These are phyloP conservation scores for Penicillium occitanis DNA, from an alignment of 2,329 filamentous ascomycete genomes.

Conservation along the genomic window DNA sequence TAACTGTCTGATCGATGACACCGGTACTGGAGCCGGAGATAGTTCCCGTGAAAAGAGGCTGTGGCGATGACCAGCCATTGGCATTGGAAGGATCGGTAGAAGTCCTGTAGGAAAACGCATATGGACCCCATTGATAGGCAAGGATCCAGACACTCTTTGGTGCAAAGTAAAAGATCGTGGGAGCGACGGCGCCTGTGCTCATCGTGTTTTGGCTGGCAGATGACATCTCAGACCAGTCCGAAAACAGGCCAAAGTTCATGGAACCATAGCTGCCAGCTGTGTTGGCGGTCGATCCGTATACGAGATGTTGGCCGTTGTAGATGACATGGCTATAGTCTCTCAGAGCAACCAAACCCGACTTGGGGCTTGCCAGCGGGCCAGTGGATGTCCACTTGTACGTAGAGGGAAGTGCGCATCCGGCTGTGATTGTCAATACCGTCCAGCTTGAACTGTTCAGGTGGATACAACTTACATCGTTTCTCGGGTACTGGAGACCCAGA, in stretches of 20 bases:
- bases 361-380: slow-evolving; percentile 52
- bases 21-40: slow-evolving; percentile 37
- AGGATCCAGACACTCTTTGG: slow-evolving; percentile 64
- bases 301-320: slow-evolving; percentile 60
- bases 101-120: slow-evolving; percentile 61
- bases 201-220: slow-evolving; percentile 27
- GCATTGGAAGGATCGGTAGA: slow-evolving; percentile 57
- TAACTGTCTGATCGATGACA: slow-evolving; percentile 63
- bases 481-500: neutral
- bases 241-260: slow-evolving; percentile 58
- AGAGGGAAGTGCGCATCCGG: slow-evolving; percentile 54
- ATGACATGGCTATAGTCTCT: slow-evolving; percentile 62
- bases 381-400: slow-evolving; percentile 58
- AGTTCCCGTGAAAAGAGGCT: slow-evolving; percentile 58
- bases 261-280: slow-evolving; percentile 53
- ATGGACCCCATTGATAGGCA: slow-evolving; percentile 63
- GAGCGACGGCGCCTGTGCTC: slow-evolving; percentile 53
- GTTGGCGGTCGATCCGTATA: slow-evolving; percentile 57
- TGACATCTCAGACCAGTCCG: slow-evolving; percentile 44
- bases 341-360: slow-evolving; percentile 56
- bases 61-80: slow-evolving; percentile 52
- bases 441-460: neutral
- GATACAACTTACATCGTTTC: neutral
- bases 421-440: neutral
- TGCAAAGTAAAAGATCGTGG: slow-evolving; percentile 62